A percentile compares a stretch with the other conserved stretches of the same genome.
Evolutionary conservation across 2,329 filamentous ascomycete species (phyloP).

Genomic region (Pleoardoris graminearum): DNA sequence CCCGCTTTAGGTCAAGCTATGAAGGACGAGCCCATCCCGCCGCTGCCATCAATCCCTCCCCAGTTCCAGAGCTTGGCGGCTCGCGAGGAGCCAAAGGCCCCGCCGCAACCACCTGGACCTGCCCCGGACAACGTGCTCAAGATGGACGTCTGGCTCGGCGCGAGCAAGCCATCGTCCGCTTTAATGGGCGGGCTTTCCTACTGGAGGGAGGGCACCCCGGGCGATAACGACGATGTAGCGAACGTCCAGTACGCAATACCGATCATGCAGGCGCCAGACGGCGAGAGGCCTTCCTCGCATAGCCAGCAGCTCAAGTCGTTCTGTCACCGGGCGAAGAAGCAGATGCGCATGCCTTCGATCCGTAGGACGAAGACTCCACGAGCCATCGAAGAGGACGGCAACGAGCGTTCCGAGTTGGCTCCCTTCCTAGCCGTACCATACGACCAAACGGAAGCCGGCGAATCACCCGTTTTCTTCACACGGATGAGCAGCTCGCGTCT

Average conservation of each 20-base stretch:
- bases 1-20: slow-evolving; percentile 16
- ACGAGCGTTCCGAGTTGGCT: slow-evolving; percentile 32
- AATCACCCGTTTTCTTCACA: slow-evolving; percentile 10
- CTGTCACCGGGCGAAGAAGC: slow-evolving; percentile 33
- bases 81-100: slow-evolving; percentile 17
- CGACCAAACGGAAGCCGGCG: slow-evolving; percentile 13
- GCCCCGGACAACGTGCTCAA: slow-evolving; percentile 31
- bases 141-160: slow-evolving; percentile 40
- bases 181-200: slow-evolving; percentile 42
- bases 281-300: slow-evolving; percentile 20
- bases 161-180: slow-evolving; percentile 32
- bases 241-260: slow-evolving; percentile 36
- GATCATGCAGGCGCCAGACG: slow-evolving; percentile 19
- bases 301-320: slow-evolving; percentile 29
- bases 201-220: slow-evolving; percentile 30
- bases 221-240: slow-evolving; percentile 9
- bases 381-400: slow-evolving; percentile 16
- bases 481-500: slow-evolving; percentile 17
- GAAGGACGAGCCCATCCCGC: background rate
- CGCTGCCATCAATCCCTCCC: slow-evolving; percentile 12
- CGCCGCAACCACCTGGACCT: slow-evolving; percentile 29
- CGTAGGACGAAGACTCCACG: slow-evolving; percentile 24
- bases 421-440: slow-evolving; percentile 26
- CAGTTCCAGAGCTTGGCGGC: slow-evolving; percentile 13
- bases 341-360: slow-evolving; percentile 36